Percentiles rank a stretch among this genome's conserved stretches.
phyloP scores from a whole-genome alignment of 169 alveolate genomes.

The Cyclospora cayetanensis region DNA sequence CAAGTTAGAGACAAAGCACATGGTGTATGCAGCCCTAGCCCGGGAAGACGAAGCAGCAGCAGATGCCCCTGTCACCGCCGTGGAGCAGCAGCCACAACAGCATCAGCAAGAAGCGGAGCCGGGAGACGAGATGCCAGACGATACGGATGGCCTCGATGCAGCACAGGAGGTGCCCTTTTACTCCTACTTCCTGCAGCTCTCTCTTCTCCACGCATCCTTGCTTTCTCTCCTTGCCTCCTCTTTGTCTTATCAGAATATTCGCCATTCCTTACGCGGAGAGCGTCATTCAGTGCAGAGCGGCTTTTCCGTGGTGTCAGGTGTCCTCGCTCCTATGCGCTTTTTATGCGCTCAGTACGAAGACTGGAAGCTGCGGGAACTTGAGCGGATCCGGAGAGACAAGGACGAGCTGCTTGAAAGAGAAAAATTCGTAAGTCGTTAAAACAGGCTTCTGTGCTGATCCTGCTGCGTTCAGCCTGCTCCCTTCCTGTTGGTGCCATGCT shows the following conservation, averaged over 20 bases:
- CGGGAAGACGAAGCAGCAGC: slow-evolving; percentile 45
- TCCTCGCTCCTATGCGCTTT: too few species aligned
- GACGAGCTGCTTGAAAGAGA: slow-evolving; percentile 76
- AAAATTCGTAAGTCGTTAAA: slow-evolving; percentile 69
- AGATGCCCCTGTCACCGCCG: background rate
- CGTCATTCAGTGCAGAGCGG: too few species aligned
- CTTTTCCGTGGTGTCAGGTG: too few species aligned
- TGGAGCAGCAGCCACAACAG: background rate
- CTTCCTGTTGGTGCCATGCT: background rate
- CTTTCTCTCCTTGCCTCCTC: background rate
- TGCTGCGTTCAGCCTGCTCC: background rate
- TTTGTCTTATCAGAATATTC: background rate
- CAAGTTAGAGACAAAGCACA: slow-evolving; percentile 18
- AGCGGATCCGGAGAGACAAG: slow-evolving; percentile 81
- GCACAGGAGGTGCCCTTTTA: background rate
- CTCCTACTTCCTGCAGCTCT: background rate
- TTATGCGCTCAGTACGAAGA: too few species aligned
- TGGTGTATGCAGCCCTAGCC: slow-evolving; percentile 43
- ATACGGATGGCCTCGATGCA: slow-evolving; percentile 59
- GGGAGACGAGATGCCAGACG: slow-evolving; percentile 56
- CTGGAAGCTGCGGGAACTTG: slow-evolving; percentile 80
- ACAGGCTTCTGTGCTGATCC: background rate
- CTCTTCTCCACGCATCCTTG: background rate
- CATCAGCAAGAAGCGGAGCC: background rate
- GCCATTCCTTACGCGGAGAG: background rate